A percentile compares a stretch with the other conserved stretches of the same genome.
These are phyloP conservation scores for Trichoderma guizhouense DNA, from an alignment of 2,329 filamentous ascomycete species.

Conservation along the genomic window DNA sequence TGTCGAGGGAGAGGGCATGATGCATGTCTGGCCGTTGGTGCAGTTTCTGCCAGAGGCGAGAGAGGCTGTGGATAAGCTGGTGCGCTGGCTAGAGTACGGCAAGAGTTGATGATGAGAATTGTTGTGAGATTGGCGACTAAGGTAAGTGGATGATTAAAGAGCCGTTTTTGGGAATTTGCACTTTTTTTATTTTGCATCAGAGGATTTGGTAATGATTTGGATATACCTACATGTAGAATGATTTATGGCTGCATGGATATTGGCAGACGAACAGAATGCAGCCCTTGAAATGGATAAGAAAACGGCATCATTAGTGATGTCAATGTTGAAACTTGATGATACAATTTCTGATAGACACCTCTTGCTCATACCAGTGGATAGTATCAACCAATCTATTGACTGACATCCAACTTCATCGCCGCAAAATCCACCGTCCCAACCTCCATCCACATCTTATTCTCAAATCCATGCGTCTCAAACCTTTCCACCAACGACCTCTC, in stretches of 20 bases:
- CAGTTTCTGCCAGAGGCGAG: conserved; percentile 28
- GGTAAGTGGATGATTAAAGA: not conserved
- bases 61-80: conserved; percentile 27
- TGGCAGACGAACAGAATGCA: not conserved
- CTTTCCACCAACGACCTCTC: not conserved
- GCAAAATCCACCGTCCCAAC: not conserved
- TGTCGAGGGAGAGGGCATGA: conserved; percentile 31
- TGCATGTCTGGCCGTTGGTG: conserved; percentile 34
- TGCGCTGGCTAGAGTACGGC: conserved; percentile 26
- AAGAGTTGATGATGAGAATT: not conserved
- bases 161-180: not conserved
- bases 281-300: not conserved
- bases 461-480: not conserved
- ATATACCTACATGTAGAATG: not conserved
- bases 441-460: not conserved
- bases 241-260: not conserved
- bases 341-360: not conserved
- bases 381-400: not conserved
- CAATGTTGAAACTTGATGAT: no score
- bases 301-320: not conserved
- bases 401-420: not conserved
- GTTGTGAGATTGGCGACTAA: not conserved
- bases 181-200: not conserved
- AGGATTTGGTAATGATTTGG: not conserved
- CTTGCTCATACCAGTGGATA: no score